Conservation (phyloP, 441 rosid genomes). For the Pelargonium myrrhifolium region DNA sequence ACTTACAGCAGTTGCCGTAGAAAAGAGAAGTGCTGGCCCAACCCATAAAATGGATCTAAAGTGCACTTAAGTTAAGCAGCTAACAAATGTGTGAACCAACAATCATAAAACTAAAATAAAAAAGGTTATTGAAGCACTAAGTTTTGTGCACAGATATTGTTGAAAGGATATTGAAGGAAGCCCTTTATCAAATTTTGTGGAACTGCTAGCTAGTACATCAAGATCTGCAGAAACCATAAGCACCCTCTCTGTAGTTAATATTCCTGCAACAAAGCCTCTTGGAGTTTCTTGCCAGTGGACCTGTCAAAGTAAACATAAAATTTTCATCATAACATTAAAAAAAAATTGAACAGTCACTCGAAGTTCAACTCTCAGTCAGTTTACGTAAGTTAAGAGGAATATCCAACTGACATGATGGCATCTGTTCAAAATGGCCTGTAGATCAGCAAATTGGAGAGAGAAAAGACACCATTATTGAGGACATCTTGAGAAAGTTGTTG, state of each 20-base stretch:
- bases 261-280: conserved; percentile 88
- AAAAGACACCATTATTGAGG: neutral
- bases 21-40: conserved; percentile 96
- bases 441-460: neutral
- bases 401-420: neutral
- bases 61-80: conserved; percentile 59
- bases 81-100: conserved; percentile 23
- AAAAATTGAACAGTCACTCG: neutral
- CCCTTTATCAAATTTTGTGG: conserved; percentile 83
- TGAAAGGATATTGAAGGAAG: conserved; percentile 89
- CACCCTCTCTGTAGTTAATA: conserved; percentile 86
- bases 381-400: no score
- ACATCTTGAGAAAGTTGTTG: neutral
- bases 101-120: conserved; percentile 3
- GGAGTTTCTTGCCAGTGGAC: conserved; percentile 96
- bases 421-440: neutral
- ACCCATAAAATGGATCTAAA: conserved; percentile 95
- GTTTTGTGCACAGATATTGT: conserved; percentile 10
- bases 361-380: neutral
- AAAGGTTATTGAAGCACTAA: conserved; percentile 7
- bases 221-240: conserved; percentile 88
- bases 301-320: conserved; percentile 26
- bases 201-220: conserved; percentile 77
- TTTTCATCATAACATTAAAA: neutral
- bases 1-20: conserved; percentile 77